Conservation (phyloP, 2,329 filamentous ascomycete species). For the Arthrobotrys conoides region DNA sequence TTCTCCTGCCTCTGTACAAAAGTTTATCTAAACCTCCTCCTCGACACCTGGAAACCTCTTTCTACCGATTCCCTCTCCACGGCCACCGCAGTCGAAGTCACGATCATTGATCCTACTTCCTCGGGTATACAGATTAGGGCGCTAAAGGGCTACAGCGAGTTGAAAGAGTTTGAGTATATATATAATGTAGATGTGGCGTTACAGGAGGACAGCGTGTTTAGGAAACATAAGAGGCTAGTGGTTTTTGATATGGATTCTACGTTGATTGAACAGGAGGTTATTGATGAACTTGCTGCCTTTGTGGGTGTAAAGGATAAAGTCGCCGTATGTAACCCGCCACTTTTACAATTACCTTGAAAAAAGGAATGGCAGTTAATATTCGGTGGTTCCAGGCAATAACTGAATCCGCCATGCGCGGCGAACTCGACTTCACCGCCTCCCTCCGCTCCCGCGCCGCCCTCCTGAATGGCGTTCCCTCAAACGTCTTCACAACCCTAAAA, state of each 20-base stretch:
- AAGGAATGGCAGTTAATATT: not conserved
- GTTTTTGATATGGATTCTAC: conserved; percentile 99
- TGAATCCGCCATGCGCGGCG: conserved; percentile 92
- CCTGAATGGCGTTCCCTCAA: conserved; percentile 82
- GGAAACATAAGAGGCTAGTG: conserved; percentile 85
- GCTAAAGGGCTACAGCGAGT: conserved; percentile 71
- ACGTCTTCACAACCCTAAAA: conserved; percentile 83
- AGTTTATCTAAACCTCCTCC: conserved; percentile 17
- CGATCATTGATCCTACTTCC: not conserved
- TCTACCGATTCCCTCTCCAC: not conserved
- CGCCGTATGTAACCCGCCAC: conserved; percentile 69
- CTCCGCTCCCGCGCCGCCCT: conserved; percentile 85
- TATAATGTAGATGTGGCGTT: conserved; percentile 90
- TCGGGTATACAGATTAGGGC: not conserved
- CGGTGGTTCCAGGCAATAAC: conserved; percentile 79
- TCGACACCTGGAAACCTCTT: conserved; percentile 15
- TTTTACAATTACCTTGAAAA: not conserved
- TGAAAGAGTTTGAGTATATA: conserved; percentile 87
- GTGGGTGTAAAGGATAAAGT: conserved; percentile 87
- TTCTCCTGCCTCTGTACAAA: conserved; percentile 18
- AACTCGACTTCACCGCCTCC: conserved; percentile 89
- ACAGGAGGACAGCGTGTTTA: conserved; percentile 80
- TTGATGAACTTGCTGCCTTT: conserved; percentile 90
- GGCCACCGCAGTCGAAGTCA: not conserved
- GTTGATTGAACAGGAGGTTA: conserved; percentile 96